phyloP scores from a whole-genome alignment of 805 yeast species.

The Starmerella riodocensis region DNA sequence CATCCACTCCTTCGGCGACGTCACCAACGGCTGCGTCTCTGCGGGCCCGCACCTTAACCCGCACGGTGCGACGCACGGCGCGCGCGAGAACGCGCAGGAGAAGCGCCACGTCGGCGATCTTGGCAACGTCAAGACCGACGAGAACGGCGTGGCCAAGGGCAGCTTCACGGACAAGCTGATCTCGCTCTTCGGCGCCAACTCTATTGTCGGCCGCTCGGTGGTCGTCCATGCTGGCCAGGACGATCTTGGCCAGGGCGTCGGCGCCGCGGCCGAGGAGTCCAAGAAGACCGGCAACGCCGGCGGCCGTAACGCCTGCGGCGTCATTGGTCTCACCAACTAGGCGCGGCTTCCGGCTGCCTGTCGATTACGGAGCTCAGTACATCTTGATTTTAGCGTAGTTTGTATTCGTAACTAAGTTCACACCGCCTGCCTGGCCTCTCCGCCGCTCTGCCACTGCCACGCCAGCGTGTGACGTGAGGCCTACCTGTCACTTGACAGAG shows the following conservation, averaged over 20 bases:
- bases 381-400: too few relatives aligned
- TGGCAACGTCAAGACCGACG: constrained; percentile 86
- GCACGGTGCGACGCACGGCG: constrained; percentile 69
- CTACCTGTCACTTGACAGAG: too few relatives aligned
- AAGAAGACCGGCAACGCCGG: constrained; percentile 96
- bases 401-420: too few relatives aligned
- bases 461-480: too few relatives aligned
- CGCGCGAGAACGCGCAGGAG: constrained; percentile 55
- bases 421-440: too few relatives aligned
- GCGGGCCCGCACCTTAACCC: constrained; percentile 98
- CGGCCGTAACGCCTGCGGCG: constrained; percentile 97
- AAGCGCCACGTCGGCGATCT: constrained; percentile 79
- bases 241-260: constrained; percentile 90
- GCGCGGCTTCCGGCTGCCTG: constrained; percentile 2
- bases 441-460: too few relatives aligned
- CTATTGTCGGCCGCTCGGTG: constrained; percentile 87
- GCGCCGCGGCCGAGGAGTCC: constrained; percentile 49
- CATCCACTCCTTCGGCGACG: constrained; percentile 95
- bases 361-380: not conserved
- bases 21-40: constrained; percentile 97
- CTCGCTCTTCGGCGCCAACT: constrained; percentile 73
- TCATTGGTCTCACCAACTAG: constrained; percentile 61
- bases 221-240: constrained; percentile 88
- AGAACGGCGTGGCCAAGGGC: constrained; percentile 84
- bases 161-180: constrained; percentile 61